phyloP scores from a whole-genome alignment of 192 early-diverging fungal genomes.

The Thamnidium elegans region DNA sequence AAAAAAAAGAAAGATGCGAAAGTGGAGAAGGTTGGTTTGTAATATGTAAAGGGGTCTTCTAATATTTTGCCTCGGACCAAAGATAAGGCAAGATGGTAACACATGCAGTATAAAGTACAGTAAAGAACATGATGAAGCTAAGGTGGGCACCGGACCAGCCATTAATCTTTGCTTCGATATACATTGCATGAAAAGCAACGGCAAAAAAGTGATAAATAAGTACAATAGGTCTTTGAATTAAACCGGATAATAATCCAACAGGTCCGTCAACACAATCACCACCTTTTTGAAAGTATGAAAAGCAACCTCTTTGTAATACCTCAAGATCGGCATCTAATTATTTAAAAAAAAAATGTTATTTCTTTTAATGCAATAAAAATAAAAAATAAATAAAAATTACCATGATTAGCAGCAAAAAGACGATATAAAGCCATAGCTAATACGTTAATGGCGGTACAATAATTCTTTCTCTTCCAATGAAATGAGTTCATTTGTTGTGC shows the following conservation, averaged over 20 bases:
- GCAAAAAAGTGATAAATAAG: conserved; percentile 91
- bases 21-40: too few species aligned
- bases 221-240: conserved; percentile 69
- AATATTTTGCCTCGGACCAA: conserved; percentile 30
- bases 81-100: conserved; percentile 45
- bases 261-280: conserved; percentile 78
- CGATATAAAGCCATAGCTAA: conserved; percentile 89
- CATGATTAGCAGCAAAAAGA: conserved; percentile 80
- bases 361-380: background rate
- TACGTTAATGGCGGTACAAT: conserved; percentile 80
- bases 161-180: conserved; percentile 49
- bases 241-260: conserved; percentile 81
- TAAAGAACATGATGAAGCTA: conserved; percentile 48
- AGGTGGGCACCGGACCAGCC: conserved; percentile 44
- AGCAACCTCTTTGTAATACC: conserved; percentile 80
- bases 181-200: conserved; percentile 74
- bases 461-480: conserved; percentile 77
- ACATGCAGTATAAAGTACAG: conserved; percentile 53
- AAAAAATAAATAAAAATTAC: conserved; percentile 37
- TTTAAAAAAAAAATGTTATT: background rate
- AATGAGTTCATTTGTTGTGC: conserved; percentile 56
- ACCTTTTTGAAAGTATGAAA: conserved; percentile 84
- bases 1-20: too few species aligned
- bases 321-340: conserved; percentile 63
- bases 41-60: background rate